Evolutionary conservation across 192 early-diverging fungal genomes (phyloP), one percentile per base, ranked within the genome.

Genomic region (Backusella macrospora): DNA sequence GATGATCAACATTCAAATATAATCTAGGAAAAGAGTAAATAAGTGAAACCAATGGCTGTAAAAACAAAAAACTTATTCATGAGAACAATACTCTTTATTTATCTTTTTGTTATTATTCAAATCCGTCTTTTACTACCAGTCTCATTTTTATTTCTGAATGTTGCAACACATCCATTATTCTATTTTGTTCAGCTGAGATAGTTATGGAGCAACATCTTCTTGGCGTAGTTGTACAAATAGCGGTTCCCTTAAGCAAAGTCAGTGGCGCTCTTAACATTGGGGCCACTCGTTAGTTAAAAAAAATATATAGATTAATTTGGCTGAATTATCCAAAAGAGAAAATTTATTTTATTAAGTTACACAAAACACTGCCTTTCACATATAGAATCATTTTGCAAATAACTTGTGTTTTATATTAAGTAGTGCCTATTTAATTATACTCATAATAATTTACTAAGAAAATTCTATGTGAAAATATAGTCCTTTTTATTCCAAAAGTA

Each of bases 291-390:
- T 8, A 59, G 4, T 46, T 46, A 49, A 49, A 21, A 59, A 59
- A 59, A 34, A 34, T 34, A 34, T 23, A 26, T 55, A 59, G 52
- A 59, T 59, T 59, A 59, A 59, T 59, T 59, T 59, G 52, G 52
- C 52, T 59, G 52, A 59, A 59, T 59, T 59, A 59, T 59, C 52
- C 52, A 59, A 59, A 59, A 18, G 49, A 59, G 52, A 23, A 23
- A 26, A 59, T 18, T 5, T 10, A 18, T 52, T 52, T 8, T 18
- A 59, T 23, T 13, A 7, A 1, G 52, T 59, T 59, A 59, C 52
- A 59, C 52, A 23, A 18, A 34, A 59, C 13, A 59, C 13, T 23
- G 26, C 52, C 52, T 59, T 59, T 59, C 52, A 59, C 52, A 59
- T 21, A 26, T 59, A 59, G 29, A 34, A 59, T 1, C 52, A 26